Base-by-base conservation (phyloP, 2,329 filamentous ascomycete genomes). In the Mycocentrospora acerina region DNA sequence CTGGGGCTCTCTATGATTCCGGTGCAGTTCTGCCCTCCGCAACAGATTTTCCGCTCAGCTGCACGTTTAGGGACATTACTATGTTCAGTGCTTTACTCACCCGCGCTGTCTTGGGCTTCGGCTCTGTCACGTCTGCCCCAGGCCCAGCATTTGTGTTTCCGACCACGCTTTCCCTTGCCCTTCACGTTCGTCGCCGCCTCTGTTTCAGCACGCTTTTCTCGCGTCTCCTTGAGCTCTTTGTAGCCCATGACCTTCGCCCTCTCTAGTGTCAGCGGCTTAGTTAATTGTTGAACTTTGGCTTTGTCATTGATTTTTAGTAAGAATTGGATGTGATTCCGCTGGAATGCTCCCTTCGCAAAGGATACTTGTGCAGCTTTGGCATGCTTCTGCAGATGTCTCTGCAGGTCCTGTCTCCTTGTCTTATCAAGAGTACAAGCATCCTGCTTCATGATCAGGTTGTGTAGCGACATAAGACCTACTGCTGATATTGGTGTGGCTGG, bases 261-360 rank as follows among this genome's bases (percentile, higher is more conserved):
- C 1, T 17, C 29, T 9, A 39, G 29, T 2, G 32, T 17, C 4
- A 26, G 3, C 15, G 28, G 18, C 28, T 31, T 25, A 10, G 35
- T 31, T 6, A 19, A 37, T 18, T 28, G 35, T 1, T 28, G 28
- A 2, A 25, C 35, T 46, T 57, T 62, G 26, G 47, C 47, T 53
- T 62, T 46, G 44, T 60, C 54, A 32, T 62, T 58, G 13, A 60
- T 56, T 35, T 36, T 51, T n/a, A 41, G 34, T 16, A 66, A 51
- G 45, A 60, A 51, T 33, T 39, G 33, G 39, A 54, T 62, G 30
- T 55, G 46, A 24, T 66, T 51, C 35, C 60, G 36, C 15, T 51
- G 48, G 22, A 67, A 50, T 37, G 51, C 42, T 34, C 31, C n/a
- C 32, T 58, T 29, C n/a, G 55, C 46, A 40, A 57, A 54, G 26